A percentile compares a stretch with the other conserved stretches of the same genome.
Conservation (phyloP, 768 basidiomycete species). For the Brasilioporus rufonigricans region DNA sequence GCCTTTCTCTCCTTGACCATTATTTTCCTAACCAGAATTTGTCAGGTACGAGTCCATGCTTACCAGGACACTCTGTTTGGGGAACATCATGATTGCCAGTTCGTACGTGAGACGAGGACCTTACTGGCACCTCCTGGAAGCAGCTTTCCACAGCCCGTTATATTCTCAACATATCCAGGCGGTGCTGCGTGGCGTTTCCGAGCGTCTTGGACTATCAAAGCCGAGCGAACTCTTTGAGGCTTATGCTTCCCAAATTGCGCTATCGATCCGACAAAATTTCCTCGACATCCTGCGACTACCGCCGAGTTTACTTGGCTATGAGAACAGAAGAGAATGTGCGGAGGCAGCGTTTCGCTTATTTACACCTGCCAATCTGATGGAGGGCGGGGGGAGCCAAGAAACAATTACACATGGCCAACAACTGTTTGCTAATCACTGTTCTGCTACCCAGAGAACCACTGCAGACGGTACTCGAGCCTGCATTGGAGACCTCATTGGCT, state of each 20-base stretch:
- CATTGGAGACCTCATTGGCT: slow-evolving; percentile 69
- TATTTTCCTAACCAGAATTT: slow-evolving; percentile 9
- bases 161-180: slow-evolving; percentile 38
- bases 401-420: slow-evolving; percentile 37
- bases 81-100: slow-evolving; percentile 77
- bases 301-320: slow-evolving; percentile 73
- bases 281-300: slow-evolving; percentile 62
- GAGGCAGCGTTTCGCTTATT: slow-evolving; percentile 64
- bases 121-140: slow-evolving; percentile 87
- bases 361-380: slow-evolving; percentile 64
- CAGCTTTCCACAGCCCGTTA: slow-evolving; percentile 37
- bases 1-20: slow-evolving; percentile 21
- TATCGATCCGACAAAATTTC: slow-evolving; percentile 52
- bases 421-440: slow-evolving; percentile 63
- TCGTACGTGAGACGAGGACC: slow-evolving; percentile 75
- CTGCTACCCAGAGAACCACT: slow-evolving; percentile 46
- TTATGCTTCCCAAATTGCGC: slow-evolving; percentile 76
- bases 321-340: slow-evolving; percentile 62
- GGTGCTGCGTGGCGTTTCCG: slow-evolving; percentile 59
- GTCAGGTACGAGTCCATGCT: slow-evolving; percentile 72
- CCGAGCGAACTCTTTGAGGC: slow-evolving; percentile 69
- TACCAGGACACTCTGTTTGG: slow-evolving; percentile 66
- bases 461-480: slow-evolving; percentile 56
- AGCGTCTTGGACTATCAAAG: slow-evolving; percentile 60
- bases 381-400: slow-evolving; percentile 31